Evolutionary conservation across 2,329 filamentous ascomycete genomes (phyloP).

Genomic region (Passalora sequoiae): DNA sequence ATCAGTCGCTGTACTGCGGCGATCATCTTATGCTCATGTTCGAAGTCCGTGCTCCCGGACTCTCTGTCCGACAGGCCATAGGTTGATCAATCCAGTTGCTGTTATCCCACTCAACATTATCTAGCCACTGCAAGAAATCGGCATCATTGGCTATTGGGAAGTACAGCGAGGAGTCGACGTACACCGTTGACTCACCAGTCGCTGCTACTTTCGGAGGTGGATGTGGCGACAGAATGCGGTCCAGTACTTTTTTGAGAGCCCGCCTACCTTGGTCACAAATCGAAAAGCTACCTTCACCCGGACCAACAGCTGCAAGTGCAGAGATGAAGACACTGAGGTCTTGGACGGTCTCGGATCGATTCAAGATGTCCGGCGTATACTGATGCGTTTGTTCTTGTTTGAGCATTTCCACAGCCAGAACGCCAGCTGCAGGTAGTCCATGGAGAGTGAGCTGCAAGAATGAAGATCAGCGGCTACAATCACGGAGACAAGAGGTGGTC

Average conservation of each 20-base stretch:
- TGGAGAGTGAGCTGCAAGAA: conserved; percentile 33
- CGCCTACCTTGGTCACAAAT: conserved; percentile 40
- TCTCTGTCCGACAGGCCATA: background rate
- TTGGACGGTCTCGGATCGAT: conserved; percentile 43
- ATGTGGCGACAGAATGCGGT: conserved; percentile 38
- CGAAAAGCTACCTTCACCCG: conserved; percentile 37
- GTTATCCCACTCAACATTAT: conserved; percentile 41
- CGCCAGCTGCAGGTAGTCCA: conserved; percentile 40
- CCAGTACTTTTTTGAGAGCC: conserved; percentile 41
- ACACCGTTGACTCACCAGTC: conserved; percentile 14
- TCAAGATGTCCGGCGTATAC: conserved; percentile 33
- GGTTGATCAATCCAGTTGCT: conserved; percentile 14
- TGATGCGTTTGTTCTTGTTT: conserved; percentile 38
- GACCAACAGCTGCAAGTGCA: conserved; percentile 37
- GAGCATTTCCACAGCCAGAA: conserved; percentile 41
- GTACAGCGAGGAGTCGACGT: conserved; percentile 32
- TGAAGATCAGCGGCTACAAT: too few species aligned
- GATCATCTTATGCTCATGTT: background rate
- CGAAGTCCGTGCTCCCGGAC: background rate
- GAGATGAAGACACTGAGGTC: conserved; percentile 44
- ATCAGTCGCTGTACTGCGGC: too few species aligned
- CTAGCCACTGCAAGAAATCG: conserved; percentile 43
- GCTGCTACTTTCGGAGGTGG: conserved; percentile 12
- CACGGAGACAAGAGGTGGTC: too few species aligned
- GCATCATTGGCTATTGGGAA: conserved; percentile 38